Evolutionary conservation across 2,329 filamentous ascomycete genomes (phyloP).

Genomic region (Echinosphaeria canescens): DNA sequence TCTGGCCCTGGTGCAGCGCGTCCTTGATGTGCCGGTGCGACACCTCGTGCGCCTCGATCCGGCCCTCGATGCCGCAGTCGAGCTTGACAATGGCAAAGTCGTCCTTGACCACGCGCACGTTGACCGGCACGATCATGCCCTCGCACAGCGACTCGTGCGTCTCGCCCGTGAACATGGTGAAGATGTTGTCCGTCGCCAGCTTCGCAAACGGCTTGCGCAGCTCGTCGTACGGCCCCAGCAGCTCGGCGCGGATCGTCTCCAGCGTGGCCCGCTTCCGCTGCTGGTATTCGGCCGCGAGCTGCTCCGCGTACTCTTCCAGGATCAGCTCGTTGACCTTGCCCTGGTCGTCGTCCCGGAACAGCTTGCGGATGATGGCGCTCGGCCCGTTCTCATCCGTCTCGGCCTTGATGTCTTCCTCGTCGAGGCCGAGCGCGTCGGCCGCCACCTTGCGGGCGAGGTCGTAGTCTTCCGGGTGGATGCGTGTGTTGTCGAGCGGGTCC

Average conservation of each 20-base stretch:
- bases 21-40: constrained; percentile 52
- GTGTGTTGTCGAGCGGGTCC: constrained; percentile 89
- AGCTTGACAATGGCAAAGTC: constrained; percentile 88
- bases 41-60: constrained; percentile 65
- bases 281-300: constrained; percentile 80
- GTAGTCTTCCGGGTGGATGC: constrained; percentile 96
- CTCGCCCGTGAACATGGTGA: constrained; percentile 93
- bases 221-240: constrained; percentile 88
- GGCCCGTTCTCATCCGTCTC: constrained; percentile 80
- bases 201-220: constrained; percentile 59
- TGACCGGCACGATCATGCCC: constrained; percentile 83
- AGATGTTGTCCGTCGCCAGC: constrained; percentile 57
- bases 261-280: constrained; percentile 90
- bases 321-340: constrained; percentile 94
- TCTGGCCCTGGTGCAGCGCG: constrained; percentile 61
- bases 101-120: constrained; percentile 70
- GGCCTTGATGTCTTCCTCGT: constrained; percentile 94
- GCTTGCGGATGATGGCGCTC: constrained; percentile 77
- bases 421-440: constrained; percentile 84
- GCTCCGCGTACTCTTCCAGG: constrained; percentile 89
- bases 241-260: constrained; percentile 85
- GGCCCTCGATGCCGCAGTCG: constrained; percentile 84
- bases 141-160: constrained; percentile 64
- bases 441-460: constrained; percentile 97
- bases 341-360: constrained; percentile 86